A percentile compares a stretch with the other conserved stretches of the same genome.
These are phyloP conservation scores for Sclerotinia spermophila DNA, from an alignment of 2,329 filamentous ascomycete genomes.

Conservation along the genomic window DNA sequence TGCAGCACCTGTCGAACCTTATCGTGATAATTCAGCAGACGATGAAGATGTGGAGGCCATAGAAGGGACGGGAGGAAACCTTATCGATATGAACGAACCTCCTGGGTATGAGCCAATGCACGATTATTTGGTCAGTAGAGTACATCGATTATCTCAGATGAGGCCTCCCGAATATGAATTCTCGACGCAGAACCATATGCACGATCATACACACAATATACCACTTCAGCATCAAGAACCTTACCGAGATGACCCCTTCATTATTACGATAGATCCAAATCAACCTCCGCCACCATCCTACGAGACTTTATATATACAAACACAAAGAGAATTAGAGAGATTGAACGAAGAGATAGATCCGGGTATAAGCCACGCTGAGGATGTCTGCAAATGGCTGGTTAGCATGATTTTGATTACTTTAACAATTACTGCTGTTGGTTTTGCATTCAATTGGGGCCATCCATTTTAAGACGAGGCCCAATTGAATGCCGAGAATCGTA, in stretches of 20 bases:
- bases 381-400: constrained; percentile 34
- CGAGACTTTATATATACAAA: constrained; percentile 26
- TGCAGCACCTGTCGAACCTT: constrained; percentile 21
- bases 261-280: constrained; percentile 29
- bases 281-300: constrained; percentile 31
- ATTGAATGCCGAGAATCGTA: not conserved
- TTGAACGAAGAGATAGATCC: constrained; percentile 25
- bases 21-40: constrained; percentile 30
- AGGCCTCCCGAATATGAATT: constrained; percentile 5
- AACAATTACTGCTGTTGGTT: constrained; percentile 31
- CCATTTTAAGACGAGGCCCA: constrained; percentile 13
- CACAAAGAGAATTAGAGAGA: constrained; percentile 25
- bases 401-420: constrained; percentile 33
- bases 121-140: constrained; percentile 30
- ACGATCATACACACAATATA: constrained; percentile 10
- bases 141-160: constrained; percentile 19
- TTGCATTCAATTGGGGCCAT: constrained; percentile 33
- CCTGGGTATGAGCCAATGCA: constrained; percentile 35
- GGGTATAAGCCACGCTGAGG: constrained; percentile 28
- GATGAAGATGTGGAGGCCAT: constrained; percentile 18
- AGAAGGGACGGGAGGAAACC: not conserved
- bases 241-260: constrained; percentile 33
- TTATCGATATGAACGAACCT: constrained; percentile 20
- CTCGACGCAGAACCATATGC: not conserved
- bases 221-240: constrained; percentile 24